Base-by-base conservation (phyloP, 345 rosid genomes). In the Ceriops decandra region DNA sequence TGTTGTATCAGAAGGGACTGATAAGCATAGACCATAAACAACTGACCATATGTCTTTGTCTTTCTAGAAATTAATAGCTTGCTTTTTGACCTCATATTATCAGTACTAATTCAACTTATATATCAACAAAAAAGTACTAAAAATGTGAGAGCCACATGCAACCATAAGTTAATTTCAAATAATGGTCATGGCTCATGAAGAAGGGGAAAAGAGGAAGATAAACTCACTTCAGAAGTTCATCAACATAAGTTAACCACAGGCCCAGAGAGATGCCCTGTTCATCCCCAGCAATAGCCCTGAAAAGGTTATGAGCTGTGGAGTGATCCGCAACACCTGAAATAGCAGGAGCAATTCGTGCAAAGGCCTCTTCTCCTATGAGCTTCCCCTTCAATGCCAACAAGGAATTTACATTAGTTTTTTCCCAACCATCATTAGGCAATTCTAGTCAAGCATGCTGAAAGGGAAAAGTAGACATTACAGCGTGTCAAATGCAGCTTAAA, bases 201-300 rank as follows among this genome's bases (percentile, higher is more conserved):
- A 42, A 42, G 31, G 8, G 31, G 31, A 3, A 56, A 27, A 27
- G 0, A 22, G 5, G 19, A 1, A 21, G 35, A 61, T 60, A 81
- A 76, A 71, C 85, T 83, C 84, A 93, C 99, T 87, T 91, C 86
- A 89, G 87, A 82, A 95, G 91, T 83, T 95, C 97, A 64, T 80
- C 73, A 65, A 89, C 77, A 80, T 88, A 95, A 69, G 90, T 79
- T 63, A 91, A 74, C 99, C 96, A 95, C 68, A 80, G 67, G 71
- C 80, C 81, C 83, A 91, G 75, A 38, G 97, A 89, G 76, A 95
- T 76, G 74, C 97, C 97, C 62, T 75, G 74, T 64, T 79, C 79
- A 75, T 76, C 83, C 67, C 84, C 84, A 73, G 85, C 84, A 73
- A 95, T 93, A 46, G 90, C 89, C 87, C 85, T 81, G 82, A 85